Evolutionary conservation across 2,329 filamentous ascomycete species (phyloP).

Genomic region (Botryotinia globosa): DNA sequence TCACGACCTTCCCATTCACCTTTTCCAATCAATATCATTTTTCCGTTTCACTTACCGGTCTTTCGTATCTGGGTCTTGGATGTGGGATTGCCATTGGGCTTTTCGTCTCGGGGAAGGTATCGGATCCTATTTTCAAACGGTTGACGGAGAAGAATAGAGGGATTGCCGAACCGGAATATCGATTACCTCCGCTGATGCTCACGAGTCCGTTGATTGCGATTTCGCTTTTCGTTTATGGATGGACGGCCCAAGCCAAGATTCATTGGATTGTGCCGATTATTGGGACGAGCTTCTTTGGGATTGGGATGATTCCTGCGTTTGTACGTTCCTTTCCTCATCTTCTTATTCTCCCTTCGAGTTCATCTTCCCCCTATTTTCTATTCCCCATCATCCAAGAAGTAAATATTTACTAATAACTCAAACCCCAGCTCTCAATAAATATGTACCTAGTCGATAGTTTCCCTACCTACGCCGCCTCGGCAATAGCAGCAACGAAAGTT

Average conservation of each 20-base stretch:
- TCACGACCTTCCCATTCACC: conserved; percentile 24
- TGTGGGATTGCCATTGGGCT: conserved; percentile 36
- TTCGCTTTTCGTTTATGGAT: conserved; percentile 48
- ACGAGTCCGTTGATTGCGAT: conserved; percentile 42
- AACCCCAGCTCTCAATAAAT: conserved; percentile 2
- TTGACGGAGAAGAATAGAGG: conserved; percentile 45
- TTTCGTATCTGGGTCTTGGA: conserved; percentile 41
- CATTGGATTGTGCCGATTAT: conserved; percentile 43
- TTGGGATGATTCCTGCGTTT: conserved; percentile 13
- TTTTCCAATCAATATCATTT: conserved; percentile 36
- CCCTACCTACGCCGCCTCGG: not conserved
- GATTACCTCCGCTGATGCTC: conserved; percentile 42
- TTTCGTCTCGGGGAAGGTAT: conserved; percentile 28
- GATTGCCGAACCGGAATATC: conserved; percentile 40
- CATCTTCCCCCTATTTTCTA: not conserved
- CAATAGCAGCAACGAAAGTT: conserved; percentile 6
- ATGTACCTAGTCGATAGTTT: conserved; percentile 17
- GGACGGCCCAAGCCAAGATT: conserved; percentile 42
- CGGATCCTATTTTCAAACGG: conserved; percentile 41
- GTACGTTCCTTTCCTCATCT: not conserved
- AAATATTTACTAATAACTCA: not conserved
- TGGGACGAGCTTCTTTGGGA: conserved; percentile 1
- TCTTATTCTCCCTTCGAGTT: not conserved
- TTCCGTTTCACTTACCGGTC: conserved; percentile 37
- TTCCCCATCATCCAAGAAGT: fast-evolving